Conservation (phyloP, 345 rosid genomes). For the rapeseed (Brassica napus) region Da-Ae NC_063435.1:27645501-27646000, state of each 20-base stretch:
- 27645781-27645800: too few relatives aligned
- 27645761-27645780: too few relatives aligned
- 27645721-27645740: not conserved
- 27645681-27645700: slow-evolving; percentile 6
- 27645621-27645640: slow-evolving; percentile 12
- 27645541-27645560: not conserved
- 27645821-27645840: not conserved
- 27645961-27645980: slow-evolving; percentile 39
- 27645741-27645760: not conserved
- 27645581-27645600: not conserved
- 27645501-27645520: slow-evolving; percentile 15
- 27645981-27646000: slow-evolving; percentile 42
- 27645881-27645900: slow-evolving; percentile 51
- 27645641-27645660: not conserved
- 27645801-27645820: too few relatives aligned
- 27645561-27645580: slow-evolving; percentile 16
- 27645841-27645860: not conserved
- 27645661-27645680: not conserved
- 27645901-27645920: slow-evolving; percentile 75
- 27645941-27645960: slow-evolving; percentile 63
- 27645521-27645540: not conserved
- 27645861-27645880: not conserved
- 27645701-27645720: not conserved
- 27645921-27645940: slow-evolving; percentile 73
- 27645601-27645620: not conserved